Conservation (phyloP, 306 rosid species). For the Prunus padus region DNA sequence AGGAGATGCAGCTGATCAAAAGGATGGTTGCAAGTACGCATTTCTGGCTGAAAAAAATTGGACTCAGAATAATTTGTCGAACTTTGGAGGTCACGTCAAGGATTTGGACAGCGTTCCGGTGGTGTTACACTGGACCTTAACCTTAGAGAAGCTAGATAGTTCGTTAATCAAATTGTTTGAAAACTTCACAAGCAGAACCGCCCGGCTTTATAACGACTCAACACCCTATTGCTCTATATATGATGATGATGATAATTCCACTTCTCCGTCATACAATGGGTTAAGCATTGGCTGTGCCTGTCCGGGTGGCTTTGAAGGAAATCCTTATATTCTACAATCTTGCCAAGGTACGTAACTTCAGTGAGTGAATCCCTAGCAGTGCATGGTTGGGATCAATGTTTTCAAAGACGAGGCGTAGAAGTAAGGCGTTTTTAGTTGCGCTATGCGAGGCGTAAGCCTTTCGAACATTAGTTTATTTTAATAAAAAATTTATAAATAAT, state of each 20-base stretch:
- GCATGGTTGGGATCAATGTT: too few species aligned
- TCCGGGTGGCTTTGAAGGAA: background rate
- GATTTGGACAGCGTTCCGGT: constrained; percentile 5
- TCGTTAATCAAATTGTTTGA: too few species aligned
- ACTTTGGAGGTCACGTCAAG: background rate
- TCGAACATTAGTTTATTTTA: too few species aligned
- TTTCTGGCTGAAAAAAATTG: background rate
- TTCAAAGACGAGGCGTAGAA: too few species aligned
- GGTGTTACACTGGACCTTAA: constrained; percentile 24
- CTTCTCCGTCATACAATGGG: background rate
- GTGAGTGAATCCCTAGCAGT: too few species aligned
- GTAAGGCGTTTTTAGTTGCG: too few species aligned
- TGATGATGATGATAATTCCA: too few species aligned
- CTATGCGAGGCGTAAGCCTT: too few species aligned
- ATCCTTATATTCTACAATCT: constrained; percentile 10
- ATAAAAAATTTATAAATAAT: too few species aligned
- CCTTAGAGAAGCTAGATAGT: too few species aligned
- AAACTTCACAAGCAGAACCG: too few species aligned
- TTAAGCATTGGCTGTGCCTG: background rate
- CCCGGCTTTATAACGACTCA: background rate
- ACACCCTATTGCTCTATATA: background rate
- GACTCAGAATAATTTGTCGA: background rate
- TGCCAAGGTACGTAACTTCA: constrained; percentile 24
- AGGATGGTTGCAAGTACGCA: background rate
- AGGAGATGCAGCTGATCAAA: accelerated